Conservation (phyloP, 192 early-diverging fungal species). For the Backusella luteola region DNA sequence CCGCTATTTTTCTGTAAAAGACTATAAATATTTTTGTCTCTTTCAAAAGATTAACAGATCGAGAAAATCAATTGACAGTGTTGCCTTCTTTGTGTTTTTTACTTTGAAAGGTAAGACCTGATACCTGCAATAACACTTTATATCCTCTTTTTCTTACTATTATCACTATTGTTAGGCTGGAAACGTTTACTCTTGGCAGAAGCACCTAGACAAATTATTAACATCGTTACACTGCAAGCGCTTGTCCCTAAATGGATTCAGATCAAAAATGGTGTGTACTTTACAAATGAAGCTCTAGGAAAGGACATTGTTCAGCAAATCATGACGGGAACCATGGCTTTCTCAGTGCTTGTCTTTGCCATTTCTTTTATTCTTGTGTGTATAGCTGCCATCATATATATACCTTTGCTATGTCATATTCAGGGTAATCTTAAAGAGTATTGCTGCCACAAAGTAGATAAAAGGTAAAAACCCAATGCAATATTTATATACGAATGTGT, state of each 20-base stretch:
- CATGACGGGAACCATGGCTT: conserved; percentile 47
- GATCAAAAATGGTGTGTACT: conserved; percentile 11
- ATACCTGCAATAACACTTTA: background rate
- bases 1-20: conserved; percentile 70
- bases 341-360: conserved; percentile 62
- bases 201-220: conserved; percentile 78
- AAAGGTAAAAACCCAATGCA: conserved; percentile 53
- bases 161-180: conserved; percentile 57
- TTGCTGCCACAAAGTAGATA: conserved; percentile 88
- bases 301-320: conserved; percentile 24
- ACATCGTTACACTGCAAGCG: conserved; percentile 47
- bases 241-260: conserved; percentile 32
- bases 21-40: conserved; percentile 82
- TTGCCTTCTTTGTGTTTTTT: conserved; percentile 88
- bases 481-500: background rate
- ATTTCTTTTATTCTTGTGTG: conserved; percentile 51
- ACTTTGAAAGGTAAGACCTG: conserved; percentile 64
- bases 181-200: conserved; percentile 83
- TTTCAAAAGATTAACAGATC: conserved; percentile 74
- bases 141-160: background rate
- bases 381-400: conserved; percentile 69
- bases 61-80: conserved; percentile 56
- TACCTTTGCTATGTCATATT: conserved; percentile 78
- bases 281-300: conserved; percentile 22
- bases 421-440: conserved; percentile 89